Evolutionary conservation across 2,329 filamentous ascomycete genomes (phyloP).

Genomic region (Ophiostoma quercus): DNA sequence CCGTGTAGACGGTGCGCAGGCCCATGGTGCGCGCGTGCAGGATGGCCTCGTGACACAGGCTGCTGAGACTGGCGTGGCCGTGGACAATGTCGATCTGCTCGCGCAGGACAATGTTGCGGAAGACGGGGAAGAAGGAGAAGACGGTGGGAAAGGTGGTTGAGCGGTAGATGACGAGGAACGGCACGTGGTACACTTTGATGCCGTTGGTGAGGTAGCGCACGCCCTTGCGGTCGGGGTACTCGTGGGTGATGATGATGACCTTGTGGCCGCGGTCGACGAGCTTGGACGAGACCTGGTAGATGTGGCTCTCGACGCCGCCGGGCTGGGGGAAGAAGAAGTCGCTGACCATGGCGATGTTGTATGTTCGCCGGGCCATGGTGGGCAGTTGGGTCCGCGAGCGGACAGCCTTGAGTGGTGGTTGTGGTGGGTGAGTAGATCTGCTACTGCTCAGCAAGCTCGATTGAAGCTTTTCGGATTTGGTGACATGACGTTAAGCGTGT

Average conservation of each 20-base stretch:
- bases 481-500: constrained; percentile 2
- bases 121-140: constrained; percentile 97
- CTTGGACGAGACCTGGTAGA: constrained; percentile 95
- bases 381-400: neutral
- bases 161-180: constrained; percentile 92
- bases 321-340: constrained; percentile 99
- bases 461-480: neutral
- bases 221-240: constrained; percentile 84
- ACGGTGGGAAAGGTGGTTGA: constrained; percentile 91
- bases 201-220: constrained; percentile 95
- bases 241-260: constrained; percentile 95
- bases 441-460: neutral
- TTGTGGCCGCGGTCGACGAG: constrained; percentile 96
- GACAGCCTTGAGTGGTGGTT: neutral
- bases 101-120: constrained; percentile 89
- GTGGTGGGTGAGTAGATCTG: neutral
- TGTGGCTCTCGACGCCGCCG: constrained; percentile 94
- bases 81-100: constrained; percentile 97
- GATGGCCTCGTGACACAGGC: constrained; percentile 89
- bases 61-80: constrained; percentile 91
- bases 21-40: constrained; percentile 96
- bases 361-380: constrained; percentile 52
- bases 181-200: constrained; percentile 96
- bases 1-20: constrained; percentile 89
- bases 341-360: constrained; percentile 85